A percentile compares a stretch with the other conserved stretches of the same genome.
Evolutionary conservation across 768 basidiomycete genomes (phyloP).

Genomic region (Strobilomyces confusus): DNA sequence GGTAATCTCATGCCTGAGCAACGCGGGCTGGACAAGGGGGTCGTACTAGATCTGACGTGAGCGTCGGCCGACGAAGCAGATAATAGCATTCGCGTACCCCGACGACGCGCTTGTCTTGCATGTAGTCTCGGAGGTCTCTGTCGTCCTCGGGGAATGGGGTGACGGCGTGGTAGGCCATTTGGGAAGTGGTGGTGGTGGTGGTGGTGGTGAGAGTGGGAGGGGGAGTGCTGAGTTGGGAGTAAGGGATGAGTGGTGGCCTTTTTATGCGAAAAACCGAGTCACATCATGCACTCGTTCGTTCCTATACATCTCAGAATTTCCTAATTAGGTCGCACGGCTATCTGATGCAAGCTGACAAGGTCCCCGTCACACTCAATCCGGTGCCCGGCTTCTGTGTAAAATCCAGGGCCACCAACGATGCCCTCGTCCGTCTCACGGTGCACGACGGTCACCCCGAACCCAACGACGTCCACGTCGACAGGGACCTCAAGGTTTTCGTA

Average conservation of each 20-base stretch:
- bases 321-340: constrained; percentile 11
- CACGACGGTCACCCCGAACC: constrained; percentile 5
- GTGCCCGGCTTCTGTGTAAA: constrained; percentile 72
- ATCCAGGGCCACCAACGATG: constrained; percentile 43
- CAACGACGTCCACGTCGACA: constrained; percentile 31
- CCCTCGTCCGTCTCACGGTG: constrained; percentile 21
- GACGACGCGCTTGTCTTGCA: constrained; percentile 77
- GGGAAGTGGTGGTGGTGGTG: too few species aligned
- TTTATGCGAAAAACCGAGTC: constrained; percentile 29
- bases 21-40: constrained; percentile 89
- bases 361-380: constrained; percentile 45
- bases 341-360: constrained; percentile 18
- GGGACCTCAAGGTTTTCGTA: constrained; percentile 63
- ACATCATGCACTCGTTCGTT: not conserved
- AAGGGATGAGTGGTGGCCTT: constrained; percentile 2
- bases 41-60: constrained; percentile 62
- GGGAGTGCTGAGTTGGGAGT: constrained; percentile 1
- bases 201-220: not conserved
- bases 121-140: constrained; percentile 62
- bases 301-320: constrained; percentile 4
- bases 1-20: constrained; percentile 83
- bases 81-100: constrained; percentile 47
- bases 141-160: constrained; percentile 66
- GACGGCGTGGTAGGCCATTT: constrained; percentile 38
- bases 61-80: constrained; percentile 1